These are phyloP conservation scores for Yarrowia galli DNA, from an alignment of 1,139 yeast species.

Conservation along the genomic window DNA sequence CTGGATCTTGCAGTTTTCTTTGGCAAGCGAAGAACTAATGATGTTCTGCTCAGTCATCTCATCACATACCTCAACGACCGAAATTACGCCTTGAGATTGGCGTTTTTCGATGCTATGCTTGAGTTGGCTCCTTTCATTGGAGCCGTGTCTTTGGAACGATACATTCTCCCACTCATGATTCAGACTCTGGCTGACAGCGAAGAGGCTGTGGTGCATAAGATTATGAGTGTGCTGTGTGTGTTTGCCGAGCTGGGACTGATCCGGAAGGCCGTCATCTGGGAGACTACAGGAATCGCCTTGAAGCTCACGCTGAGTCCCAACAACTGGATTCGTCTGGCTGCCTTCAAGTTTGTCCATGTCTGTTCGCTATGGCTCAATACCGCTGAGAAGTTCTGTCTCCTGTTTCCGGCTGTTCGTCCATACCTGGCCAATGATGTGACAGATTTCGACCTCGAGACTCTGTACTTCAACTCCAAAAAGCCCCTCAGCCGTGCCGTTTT, in stretches of 20 bases:
- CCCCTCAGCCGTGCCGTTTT: constrained; percentile 74
- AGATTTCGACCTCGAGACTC: constrained; percentile 66
- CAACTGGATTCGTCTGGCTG: constrained; percentile 80
- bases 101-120: constrained; percentile 78
- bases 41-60: constrained; percentile 84
- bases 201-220: constrained; percentile 81
- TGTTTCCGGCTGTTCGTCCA: constrained; percentile 82
- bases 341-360: constrained; percentile 66
- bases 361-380: constrained; percentile 67
- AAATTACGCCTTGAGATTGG: constrained; percentile 68
- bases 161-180: constrained; percentile 79
- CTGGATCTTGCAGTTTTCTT: constrained; percentile 80
- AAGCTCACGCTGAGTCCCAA: constrained; percentile 81
- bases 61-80: constrained; percentile 90
- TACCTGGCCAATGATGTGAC: constrained; percentile 79
- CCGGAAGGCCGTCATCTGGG: constrained; percentile 59
- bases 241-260: constrained; percentile 64
- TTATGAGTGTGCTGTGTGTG: constrained; percentile 69
- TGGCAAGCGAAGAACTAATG: constrained; percentile 88
- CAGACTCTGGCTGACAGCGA: constrained; percentile 86
- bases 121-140: constrained; percentile 84
- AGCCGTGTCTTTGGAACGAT: constrained; percentile 81
- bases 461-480: constrained; percentile 68
- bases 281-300: constrained; percentile 57
- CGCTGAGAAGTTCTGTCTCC: constrained; percentile 82